A percentile compares a stretch with the other conserved stretches of the same genome.
phyloP scores from a whole-genome alignment of 139 green algal species.

The Tetraselmis striata region DNA sequence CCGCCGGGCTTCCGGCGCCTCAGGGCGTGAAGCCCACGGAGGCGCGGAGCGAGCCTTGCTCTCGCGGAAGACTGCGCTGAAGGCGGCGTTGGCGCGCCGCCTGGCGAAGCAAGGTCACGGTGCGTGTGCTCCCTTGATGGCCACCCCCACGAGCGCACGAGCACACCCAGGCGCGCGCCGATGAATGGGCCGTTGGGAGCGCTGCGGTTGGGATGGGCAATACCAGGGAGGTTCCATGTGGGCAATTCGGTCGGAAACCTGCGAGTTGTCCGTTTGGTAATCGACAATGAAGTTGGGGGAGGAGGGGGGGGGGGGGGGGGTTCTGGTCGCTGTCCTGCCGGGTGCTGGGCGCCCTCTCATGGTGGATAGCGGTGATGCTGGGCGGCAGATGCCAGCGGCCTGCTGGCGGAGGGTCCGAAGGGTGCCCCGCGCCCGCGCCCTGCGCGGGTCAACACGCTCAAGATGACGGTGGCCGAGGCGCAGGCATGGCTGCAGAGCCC shows the following conservation, averaged over 20 bases:
- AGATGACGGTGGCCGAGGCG: conserved; percentile 45
- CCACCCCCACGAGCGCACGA: too few relatives aligned
- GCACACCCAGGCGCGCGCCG: too few relatives aligned
- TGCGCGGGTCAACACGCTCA: conserved; percentile 70
- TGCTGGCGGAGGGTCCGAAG: conserved; percentile 18
- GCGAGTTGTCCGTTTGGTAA: too few relatives aligned
- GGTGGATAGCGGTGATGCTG: neutral
- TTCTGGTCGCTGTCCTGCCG: too few relatives aligned
- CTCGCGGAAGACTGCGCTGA: conserved; percentile 32
- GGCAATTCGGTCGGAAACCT: too few relatives aligned
- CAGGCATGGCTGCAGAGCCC: conserved; percentile 39
- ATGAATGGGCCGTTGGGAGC: too few relatives aligned
- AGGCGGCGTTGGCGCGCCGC: conserved; percentile 17
- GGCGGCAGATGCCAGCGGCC: conserved; percentile 11
- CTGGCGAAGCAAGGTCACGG: conserved; percentile 23
- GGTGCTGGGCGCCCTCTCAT: neutral
- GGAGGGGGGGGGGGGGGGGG: too few relatives aligned
- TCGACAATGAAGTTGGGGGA: too few relatives aligned
- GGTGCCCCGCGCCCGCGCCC: conserved; percentile 31
- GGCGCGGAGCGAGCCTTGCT: conserved; percentile 21
- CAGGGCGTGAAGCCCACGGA: conserved; percentile 32
- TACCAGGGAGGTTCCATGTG: too few relatives aligned
- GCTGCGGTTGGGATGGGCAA: too few relatives aligned
- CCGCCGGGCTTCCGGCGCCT: neutral
- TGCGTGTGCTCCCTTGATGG: conserved; percentile 7